phyloP scores from a whole-genome alignment of 2,329 filamentous ascomycete genomes.

The Colletotrichum caudatum region DNA sequence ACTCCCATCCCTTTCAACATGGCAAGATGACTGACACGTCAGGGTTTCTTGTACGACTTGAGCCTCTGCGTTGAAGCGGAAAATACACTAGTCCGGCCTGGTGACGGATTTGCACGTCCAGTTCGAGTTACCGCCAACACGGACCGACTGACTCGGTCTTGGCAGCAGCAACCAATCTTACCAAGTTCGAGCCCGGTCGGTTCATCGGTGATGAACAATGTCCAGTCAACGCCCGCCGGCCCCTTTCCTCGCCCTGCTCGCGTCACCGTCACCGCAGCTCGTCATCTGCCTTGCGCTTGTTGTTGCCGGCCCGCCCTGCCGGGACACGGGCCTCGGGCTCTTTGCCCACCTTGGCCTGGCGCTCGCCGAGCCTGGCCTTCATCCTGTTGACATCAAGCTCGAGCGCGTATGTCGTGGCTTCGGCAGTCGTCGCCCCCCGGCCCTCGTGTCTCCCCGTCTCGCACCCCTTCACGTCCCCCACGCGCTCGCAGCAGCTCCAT shows the following conservation, averaged over 20 bases:
- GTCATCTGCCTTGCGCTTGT: conserved; percentile 5
- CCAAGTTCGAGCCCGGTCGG: too few species aligned
- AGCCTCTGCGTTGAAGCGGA: background rate
- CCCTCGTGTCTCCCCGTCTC: background rate
- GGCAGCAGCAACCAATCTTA: background rate
- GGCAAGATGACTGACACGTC: too few species aligned
- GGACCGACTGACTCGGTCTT: background rate
- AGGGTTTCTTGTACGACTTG: too few species aligned
- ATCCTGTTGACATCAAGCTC: background rate
- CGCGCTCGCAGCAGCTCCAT: conserved; percentile 28
- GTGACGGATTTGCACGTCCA: background rate
- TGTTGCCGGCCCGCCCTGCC: background rate
- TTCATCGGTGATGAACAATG: background rate
- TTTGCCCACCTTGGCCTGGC: background rate
- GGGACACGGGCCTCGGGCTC: background rate
- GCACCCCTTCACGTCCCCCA: conserved; percentile 10
- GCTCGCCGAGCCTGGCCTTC: background rate
- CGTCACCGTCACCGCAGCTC: conserved; percentile 23
- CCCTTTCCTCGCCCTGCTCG: background rate
- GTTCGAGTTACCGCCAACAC: background rate
- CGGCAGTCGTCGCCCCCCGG: background rate
- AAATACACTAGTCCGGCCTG: background rate
- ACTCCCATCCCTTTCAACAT: too few species aligned
- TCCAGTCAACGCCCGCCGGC: background rate
- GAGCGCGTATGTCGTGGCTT: background rate